Percentiles rank a stretch among this genome's conserved stretches.
Conservation (phyloP, 75 land plant species). For the Larix kaempferi region DNA sequence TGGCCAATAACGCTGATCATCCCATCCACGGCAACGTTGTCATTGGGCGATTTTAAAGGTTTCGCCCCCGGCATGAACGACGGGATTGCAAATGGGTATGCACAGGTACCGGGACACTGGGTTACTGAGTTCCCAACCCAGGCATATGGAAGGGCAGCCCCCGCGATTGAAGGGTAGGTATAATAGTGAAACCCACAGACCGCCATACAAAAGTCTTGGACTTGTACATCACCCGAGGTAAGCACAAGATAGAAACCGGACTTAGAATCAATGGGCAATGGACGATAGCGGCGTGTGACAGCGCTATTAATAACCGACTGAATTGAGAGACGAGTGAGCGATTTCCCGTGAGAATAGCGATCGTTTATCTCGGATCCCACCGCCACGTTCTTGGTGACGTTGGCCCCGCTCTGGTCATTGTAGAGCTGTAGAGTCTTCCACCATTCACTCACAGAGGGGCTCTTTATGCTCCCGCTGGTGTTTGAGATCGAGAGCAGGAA, state of each 20-base stretch:
- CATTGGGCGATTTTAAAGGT: constrained; percentile 57
- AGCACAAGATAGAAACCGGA: constrained; percentile 61
- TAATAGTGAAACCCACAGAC: constrained; percentile 75
- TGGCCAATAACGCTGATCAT: constrained; percentile 74
- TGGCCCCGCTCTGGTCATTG: constrained; percentile 59
- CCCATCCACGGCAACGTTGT: constrained; percentile 57
- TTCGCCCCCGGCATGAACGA: constrained; percentile 33
- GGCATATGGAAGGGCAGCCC: constrained; percentile 68
- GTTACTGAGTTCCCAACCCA: constrained; percentile 60
- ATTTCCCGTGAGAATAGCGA: constrained; percentile 49
- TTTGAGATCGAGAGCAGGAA: not conserved
- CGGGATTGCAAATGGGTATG: constrained; percentile 68
- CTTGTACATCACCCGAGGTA: constrained; percentile 64
- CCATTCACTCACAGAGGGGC: constrained; percentile 73
- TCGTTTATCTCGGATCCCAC: constrained; percentile 11
- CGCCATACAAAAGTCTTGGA: constrained; percentile 61
- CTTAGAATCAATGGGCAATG: constrained; percentile 35
- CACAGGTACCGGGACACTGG: constrained; percentile 60
- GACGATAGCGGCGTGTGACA: constrained; percentile 23
- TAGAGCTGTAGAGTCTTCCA: constrained; percentile 67
- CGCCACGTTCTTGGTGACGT: constrained; percentile 38
- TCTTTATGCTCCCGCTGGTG: not conserved
- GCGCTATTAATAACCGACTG: constrained; percentile 47
- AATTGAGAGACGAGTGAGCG: constrained; percentile 42
- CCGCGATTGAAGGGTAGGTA: constrained; percentile 72